Evolutionary conservation across 176 grass and related monocot genomes (phyloP), one percentile per base, ranked within the genome.

Genomic region (Cenchrus fungigraminus): DNA sequence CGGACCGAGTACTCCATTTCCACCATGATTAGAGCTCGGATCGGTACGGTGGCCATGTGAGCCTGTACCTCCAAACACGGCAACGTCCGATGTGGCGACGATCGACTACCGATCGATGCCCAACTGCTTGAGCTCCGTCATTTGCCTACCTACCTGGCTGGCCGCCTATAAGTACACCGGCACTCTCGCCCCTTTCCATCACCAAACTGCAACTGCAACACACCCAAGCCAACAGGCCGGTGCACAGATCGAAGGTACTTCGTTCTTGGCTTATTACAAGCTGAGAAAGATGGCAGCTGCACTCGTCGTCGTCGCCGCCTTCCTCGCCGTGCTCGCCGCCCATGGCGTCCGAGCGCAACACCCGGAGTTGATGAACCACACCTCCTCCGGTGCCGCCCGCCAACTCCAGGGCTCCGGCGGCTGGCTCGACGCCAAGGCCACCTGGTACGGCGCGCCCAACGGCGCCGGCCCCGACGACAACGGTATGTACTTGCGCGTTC

Each of bases 371-470:
- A 46, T 2, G 88, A 17, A 51, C 73, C 20, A 0, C 82, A 2
- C 54, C 62, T 42, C 82, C 66, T 78, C 68, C 37, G 37, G 37
- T 4, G 85, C 53, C 16, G 69, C 8, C 32, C 62, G 78, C 42
- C 54, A 85, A 32, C 37, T 40, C 31, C 45, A 76, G 71, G 73
- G 47, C 51, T 53, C 61, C 55, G 31, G 55, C 68, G 56, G 22
- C 16, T 89, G 82, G 88, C 77, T 75, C 22, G 0, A 14, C 1
- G 88, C 88, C 45, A 81, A 70, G 70, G 92, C 92, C 29, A 94
- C 92, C 68, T 94, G 92, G 92, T 94, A 94, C 55, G 92, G 92
- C 25, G 67, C 69, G 12, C 88, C 92, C 31, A 72, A 37, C 31
- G 92, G 92, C 68, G 88, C 88, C 50, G 92, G 92, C 2, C 86